Evolutionary conservation across 2,329 filamentous ascomycete genomes (phyloP), one percentile per base, ranked within the genome.

Genomic region (Colletotrichum truncatum): DNA sequence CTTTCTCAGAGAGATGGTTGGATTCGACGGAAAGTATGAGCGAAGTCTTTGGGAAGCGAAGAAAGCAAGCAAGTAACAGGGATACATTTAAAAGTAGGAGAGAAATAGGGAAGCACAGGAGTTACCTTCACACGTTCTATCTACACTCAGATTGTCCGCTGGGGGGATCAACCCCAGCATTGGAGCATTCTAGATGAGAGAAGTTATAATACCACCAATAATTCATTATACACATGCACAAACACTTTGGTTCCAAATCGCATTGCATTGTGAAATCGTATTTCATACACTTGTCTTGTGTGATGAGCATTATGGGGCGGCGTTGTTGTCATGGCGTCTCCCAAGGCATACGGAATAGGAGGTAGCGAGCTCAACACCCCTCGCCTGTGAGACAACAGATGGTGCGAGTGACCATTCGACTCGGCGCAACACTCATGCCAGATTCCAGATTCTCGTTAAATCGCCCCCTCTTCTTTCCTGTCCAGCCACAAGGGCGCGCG

Each of bases 1-100:
- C 64, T 62, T 62, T 62, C 57, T 39, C 34, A 66, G 57, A 62
- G 48, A 66, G 63, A 59, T 16, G 53, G 60, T 64, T 64, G 64
- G 64, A 67, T 64, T 58, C 48, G 64, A 64, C 60, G 64, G 45
- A 58, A 64, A 67, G 64, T 66, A 66, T 18, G 57, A 56, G 61
- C 61, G 55, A 52, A 57, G 38, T 41, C 49, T 43, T 57, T 23
- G 21, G 46, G 28, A 21, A 16, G 28, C 30, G 51, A 39, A 18
- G 16, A 16, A 32, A 41, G 18, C 38, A 32, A 43, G 18, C 43
- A 32, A 43, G 18, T 32, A 26, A 32, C 34, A 14, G 16, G 51
- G 30, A 39, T 30, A 56, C 23, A 64, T 14, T 7, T 23, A 48
- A 65, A 48, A 32, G 14, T 53, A 39, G 49, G 46, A 39, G 18